Evolutionary conservation across 305 asterid genomes (phyloP).

Genomic region (Solanum aculeatissimum): DNA sequence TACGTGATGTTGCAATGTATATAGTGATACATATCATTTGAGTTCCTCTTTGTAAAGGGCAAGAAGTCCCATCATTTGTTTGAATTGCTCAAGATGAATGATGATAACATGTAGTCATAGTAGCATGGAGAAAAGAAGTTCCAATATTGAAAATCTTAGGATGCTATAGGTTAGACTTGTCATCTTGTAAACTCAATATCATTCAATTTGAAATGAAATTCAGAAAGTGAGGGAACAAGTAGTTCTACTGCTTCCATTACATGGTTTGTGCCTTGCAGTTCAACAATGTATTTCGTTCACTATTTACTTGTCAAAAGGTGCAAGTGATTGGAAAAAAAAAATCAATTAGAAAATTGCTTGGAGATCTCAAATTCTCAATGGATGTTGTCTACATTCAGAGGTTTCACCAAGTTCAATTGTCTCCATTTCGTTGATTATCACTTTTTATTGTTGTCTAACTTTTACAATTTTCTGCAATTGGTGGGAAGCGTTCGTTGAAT

Average conservation of each 20-base stretch:
- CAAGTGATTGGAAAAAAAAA: not conserved
- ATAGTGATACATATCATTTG: slow-evolving; percentile 39
- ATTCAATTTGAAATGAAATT: slow-evolving; percentile 4
- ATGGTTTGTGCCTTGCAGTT: not conserved
- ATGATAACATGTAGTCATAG: slow-evolving; percentile 20
- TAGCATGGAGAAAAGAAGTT: slow-evolving; percentile 15
- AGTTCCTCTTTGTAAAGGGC: slow-evolving; percentile 60
- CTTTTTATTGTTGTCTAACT: not conserved
- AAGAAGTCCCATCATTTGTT: slow-evolving; percentile 32
- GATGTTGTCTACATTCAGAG: not conserved
- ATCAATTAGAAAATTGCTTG: not conserved
- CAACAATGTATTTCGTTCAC: not conserved
- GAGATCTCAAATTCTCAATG: not conserved
- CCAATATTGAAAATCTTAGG: slow-evolving; percentile 4
- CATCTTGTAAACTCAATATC: slow-evolving; percentile 1
- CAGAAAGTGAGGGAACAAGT: not conserved
- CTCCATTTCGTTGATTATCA: not conserved
- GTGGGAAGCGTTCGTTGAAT: not conserved
- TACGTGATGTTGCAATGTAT: slow-evolving; percentile 45
- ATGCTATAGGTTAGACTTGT: slow-evolving; percentile 17
- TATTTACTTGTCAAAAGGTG: not conserved
- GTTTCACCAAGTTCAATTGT: not conserved
- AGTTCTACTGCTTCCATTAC: not conserved
- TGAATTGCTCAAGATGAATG: slow-evolving; percentile 16
- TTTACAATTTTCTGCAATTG: not conserved